These are phyloP conservation scores for Actinomortierella wolfii DNA, from an alignment of 371 early-diverging fungal species.

Conservation along the genomic window DNA sequence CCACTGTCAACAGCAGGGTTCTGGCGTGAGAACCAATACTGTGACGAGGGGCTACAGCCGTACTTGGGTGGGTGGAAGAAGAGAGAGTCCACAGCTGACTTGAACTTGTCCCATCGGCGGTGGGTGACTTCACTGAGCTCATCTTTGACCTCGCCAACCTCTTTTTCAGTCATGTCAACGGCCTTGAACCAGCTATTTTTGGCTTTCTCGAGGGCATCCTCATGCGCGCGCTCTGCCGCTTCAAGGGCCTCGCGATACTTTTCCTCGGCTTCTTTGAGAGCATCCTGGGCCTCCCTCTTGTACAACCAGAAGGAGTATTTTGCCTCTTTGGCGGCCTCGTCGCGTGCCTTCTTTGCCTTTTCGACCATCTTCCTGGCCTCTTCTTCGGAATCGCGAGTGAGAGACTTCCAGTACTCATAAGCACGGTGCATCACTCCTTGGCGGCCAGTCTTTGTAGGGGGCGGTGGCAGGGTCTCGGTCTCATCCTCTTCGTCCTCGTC, in stretches of 20 bases:
- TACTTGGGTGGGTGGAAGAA: constrained; percentile 44
- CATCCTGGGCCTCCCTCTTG: constrained; percentile 39
- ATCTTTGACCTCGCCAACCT: constrained; percentile 25
- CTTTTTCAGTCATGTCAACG: constrained; percentile 17
- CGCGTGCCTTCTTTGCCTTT: constrained; percentile 25
- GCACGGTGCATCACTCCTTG: constrained; percentile 37
- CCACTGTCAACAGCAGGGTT: constrained; percentile 8
- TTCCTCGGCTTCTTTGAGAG: constrained; percentile 25
- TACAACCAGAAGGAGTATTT: constrained; percentile 29
- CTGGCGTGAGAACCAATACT: constrained; percentile 42
- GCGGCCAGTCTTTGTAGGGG: constrained; percentile 10
- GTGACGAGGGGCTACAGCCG: constrained; percentile 30
- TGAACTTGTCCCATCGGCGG: constrained; percentile 40
- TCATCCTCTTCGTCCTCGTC: constrained; percentile 16
- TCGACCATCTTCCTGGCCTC: constrained; percentile 23
- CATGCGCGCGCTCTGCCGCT: constrained; percentile 25
- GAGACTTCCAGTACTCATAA: constrained; percentile 39
- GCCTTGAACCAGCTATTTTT: constrained; percentile 41
- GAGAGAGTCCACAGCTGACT: constrained; percentile 33
- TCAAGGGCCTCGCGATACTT: constrained; percentile 35
- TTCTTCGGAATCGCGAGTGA: constrained; percentile 31
- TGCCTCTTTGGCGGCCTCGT: constrained; percentile 37
- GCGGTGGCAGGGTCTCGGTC: constrained; percentile 3
- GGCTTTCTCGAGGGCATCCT: constrained; percentile 41
- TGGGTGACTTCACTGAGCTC: constrained; percentile 23